Conservation (phyloP, 306 rosid genomes). For the Begonia peltatifolia region DNA sequence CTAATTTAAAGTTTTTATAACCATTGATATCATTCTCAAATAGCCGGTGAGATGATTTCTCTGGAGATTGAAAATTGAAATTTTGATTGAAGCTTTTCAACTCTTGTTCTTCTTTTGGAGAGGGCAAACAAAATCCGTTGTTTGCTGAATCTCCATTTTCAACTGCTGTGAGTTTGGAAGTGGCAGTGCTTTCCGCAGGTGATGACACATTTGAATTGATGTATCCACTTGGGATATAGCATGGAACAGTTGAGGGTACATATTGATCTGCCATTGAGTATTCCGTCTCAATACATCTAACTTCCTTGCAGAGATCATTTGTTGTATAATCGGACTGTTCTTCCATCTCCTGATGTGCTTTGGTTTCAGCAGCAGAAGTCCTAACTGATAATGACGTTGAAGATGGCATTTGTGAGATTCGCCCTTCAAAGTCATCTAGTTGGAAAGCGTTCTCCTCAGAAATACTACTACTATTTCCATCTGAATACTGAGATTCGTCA, state of each 20-base stretch:
- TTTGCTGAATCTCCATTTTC: constrained; percentile 26
- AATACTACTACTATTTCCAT: constrained; percentile 48
- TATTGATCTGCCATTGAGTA: constrained; percentile 24
- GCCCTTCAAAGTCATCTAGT: constrained; percentile 40
- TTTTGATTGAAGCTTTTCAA: constrained; percentile 16
- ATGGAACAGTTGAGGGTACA: constrained; percentile 20
- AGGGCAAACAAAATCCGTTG: constrained; percentile 22
- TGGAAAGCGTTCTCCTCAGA: constrained; percentile 54
- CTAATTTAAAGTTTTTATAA: constrained; percentile 23
- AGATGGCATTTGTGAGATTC: constrained; percentile 23
- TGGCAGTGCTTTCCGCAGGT: constrained; percentile 27
- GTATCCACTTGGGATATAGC: constrained; percentile 29
- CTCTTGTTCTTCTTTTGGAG: constrained; percentile 21
- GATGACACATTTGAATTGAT: constrained; percentile 31
- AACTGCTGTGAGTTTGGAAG: constrained; percentile 22
- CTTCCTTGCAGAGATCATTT: constrained; percentile 63
- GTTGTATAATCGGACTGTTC: constrained; percentile 35
- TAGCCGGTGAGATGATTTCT: constrained; percentile 29
- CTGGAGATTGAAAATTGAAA: constrained; percentile 33
- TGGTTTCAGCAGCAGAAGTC: constrained; percentile 19
- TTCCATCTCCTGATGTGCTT: constrained; percentile 25
- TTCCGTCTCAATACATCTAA: constrained; percentile 63
- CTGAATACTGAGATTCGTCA: constrained; percentile 56
- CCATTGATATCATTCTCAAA: constrained; percentile 17
- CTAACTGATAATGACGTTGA: constrained; percentile 24